Base-by-base conservation (phyloP, 257 asterid genomes). In the Gentiana macrophylla region DNA sequence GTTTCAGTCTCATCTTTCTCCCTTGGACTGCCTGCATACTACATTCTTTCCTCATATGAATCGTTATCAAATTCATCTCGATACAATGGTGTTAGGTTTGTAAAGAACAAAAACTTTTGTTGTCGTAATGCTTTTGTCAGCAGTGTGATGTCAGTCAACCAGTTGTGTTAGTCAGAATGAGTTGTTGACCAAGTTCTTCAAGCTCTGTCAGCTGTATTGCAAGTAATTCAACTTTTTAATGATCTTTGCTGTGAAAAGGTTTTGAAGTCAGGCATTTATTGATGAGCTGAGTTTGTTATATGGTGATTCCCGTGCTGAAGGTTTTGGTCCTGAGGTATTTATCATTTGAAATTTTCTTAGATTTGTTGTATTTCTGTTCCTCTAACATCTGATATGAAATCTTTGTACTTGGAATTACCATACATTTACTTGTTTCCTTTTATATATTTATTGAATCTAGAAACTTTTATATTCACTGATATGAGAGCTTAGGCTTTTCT, bases 61-160 rank as follows among this genome's bases (percentile, higher is more conserved):
- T 79, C 99, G 52, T 92, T 97, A 50, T 92, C 97, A 13, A 92
- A 92, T 76, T 80, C 88, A 83, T 81, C 99, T 62, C 99, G 99
- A 56, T 88, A 92, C 51, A 95, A 92, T 67, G 97, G 95, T 62
- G 70, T 92, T 69, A 88, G 97, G 97, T 89, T 61, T 66, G 37
- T 35, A 57, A 55, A 41, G 46, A 41, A 41, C 46, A 41, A 41
- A 41, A 0, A 24, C 46, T 41, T 41, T 41, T 41, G 10, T 4
- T 10, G 10, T 41, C 46, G 0, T 41, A 10, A 7, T 41, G 46
- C 6, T 41, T 41, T 41, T 10, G 9, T 41, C 9, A 3, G 46
- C 46, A 5, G 10, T 10, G 24, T 24, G 24, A 24, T 5, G 6
- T 10, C 6, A 5, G 46, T 41, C 46, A 41, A 41, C 2, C 46